These are phyloP conservation scores for Pichia insulana DNA, from an alignment of 805 yeast genomes.

Conservation along the genomic window DNA sequence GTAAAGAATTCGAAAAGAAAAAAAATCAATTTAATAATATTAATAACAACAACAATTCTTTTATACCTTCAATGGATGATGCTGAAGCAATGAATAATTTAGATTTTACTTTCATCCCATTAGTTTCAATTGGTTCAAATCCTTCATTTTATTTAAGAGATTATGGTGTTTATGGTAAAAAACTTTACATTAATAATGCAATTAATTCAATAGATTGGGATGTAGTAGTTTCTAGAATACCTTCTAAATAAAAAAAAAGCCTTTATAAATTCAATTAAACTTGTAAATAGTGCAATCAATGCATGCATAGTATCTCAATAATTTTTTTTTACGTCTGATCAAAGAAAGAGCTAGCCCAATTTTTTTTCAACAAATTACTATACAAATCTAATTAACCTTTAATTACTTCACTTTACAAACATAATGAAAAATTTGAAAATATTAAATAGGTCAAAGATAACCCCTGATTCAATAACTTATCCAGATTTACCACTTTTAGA, in stretches of 20 bases:
- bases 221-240: conserved; percentile 45
- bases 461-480: conserved; percentile 45
- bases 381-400: too few species aligned
- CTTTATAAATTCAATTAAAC: not conserved
- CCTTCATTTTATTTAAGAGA: conserved; percentile 63
- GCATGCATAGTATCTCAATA: not conserved
- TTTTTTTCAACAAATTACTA: too few species aligned
- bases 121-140: conserved; percentile 64
- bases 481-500: conserved; percentile 54
- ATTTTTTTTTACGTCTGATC: not conserved
- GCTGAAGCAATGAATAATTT: conserved; percentile 37
- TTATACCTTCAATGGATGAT: conserved; percentile 30
- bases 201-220: conserved; percentile 84
- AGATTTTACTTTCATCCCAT: conserved; percentile 39
- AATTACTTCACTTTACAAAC: too few species aligned
- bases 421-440: conserved; percentile 28
- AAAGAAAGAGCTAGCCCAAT: too few species aligned
- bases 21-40: conserved; percentile 8
- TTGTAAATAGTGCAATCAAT: not conserved
- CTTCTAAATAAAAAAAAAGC: conserved; percentile 1
- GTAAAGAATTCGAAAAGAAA: conserved; percentile 9
- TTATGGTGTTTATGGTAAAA: conserved; percentile 73
- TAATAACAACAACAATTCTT: conserved; percentile 11
- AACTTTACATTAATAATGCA: conserved; percentile 60
- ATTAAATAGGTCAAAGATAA: conserved; percentile 45